Base-by-base conservation (phyloP, 352 stramenopile genomes). In the Phytopythium chamaehyphon region DNA sequence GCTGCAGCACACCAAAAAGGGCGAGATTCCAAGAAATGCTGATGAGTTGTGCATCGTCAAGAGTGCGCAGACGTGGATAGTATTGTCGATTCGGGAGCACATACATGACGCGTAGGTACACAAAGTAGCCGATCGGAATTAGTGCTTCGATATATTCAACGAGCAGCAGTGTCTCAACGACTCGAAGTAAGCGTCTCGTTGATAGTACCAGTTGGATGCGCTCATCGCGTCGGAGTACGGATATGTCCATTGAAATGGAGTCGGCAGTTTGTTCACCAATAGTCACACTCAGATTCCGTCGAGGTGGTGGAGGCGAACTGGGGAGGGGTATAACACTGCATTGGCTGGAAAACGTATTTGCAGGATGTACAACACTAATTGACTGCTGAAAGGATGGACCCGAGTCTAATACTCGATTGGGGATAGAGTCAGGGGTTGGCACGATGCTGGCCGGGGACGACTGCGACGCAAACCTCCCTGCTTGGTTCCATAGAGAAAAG, bases 71-170 rank as follows among this genome's bases (percentile, higher is more conserved):
- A 6, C 8, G 42, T 8, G 50, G 50, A 23, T 56, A 56, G 50
- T 49, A 56, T 26, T 28, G 26, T 6, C 21, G 38, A n/a, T 49
- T 56, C n/a, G 50, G 50, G 11, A 56, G 40, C 28, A 22, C 18
- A 24, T 40, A 56, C 24, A 56, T 26, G 16, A 49, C 26, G 6
- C 18, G 24, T 15, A 48, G 15, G 18, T 56, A 56, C 18, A 47
- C 16, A 9, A 47, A 37, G 50, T 56, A 56, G 21, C 36, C 19
- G 26, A 56, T 21, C 16, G 50, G 50, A 11, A 56, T 49, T 16
- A 47, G 24, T 15, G 11, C 36, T 18, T 56, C 50, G 23, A 54
- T 47, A 16, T 54, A 54, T 35, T 54, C 47, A 0, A 59, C 43
- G 12, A 59, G 35, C 12, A 59, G 28, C 28, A 52, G 22, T n/a